Base-by-base conservation (phyloP, 768 basidiomycete genomes). In the Podaxis pistillaris region DNA sequence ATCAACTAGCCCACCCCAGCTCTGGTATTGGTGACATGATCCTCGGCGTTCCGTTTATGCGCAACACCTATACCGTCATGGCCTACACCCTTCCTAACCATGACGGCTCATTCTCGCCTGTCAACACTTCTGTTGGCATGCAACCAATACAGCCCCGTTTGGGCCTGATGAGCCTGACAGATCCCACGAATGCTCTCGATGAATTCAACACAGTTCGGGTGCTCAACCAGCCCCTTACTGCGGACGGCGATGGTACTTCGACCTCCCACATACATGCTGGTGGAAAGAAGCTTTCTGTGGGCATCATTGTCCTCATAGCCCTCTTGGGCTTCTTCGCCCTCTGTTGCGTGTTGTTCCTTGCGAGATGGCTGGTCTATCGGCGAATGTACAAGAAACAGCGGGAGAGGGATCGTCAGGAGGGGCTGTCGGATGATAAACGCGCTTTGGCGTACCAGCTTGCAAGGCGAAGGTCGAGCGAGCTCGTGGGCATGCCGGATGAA, bases 51-150 rank as follows among this genome's bases (percentile, higher is more conserved):
- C 86, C 91, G 0, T 93, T 93, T 70, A 75, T 93, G 68, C 81
- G 89, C 11, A 92, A 87, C 68, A 81, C 85, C 3, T 93, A 94
- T 69, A 87, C 84, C 12, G 90, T 94, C 65, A 83, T 92, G 81
- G 87, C 86, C 0, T 91, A 88, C 70, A 77, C 82, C 51, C 63
- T 68, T 0, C 86, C 86, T 2, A 68, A 75, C 52, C 46, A 71
- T 0, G 67, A 78, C 24, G 87, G 87, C 13, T 66, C 68, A 3
- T 85, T 88, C 70, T 74, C 79, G 30, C 58, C 63, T 63, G 37
- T 56, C 66, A 40, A 37, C 68, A 37, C 33, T 56, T 47, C 52
- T 6, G 11, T 11, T n/a, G 63, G 52, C 0, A 63, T 58, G 6
- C 30, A 62, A 3, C 41, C 53, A 38, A 64, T 9, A 13, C 66